Base-by-base conservation (phyloP, 805 yeast species). In the Lipomyces sp. region DNA sequence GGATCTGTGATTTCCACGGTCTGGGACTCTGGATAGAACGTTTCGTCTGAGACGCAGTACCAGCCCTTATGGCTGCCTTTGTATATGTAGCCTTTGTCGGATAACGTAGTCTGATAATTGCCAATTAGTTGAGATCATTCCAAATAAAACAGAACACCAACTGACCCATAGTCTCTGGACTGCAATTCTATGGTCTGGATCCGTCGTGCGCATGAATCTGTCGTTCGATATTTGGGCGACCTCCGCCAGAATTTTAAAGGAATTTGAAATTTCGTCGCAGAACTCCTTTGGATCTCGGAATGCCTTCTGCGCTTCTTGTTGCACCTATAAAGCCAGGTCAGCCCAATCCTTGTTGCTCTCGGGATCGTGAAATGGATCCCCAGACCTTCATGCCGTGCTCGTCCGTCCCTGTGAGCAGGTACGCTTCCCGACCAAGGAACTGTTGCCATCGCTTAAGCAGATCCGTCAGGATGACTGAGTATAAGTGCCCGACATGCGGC, bases 11-110 rank as follows among this genome's bases (percentile, higher is more conserved):
- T 61, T 10, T 68, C 70, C 47, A 74, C 77, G 23, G 87, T 80
- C 65, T 89, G 95, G 2, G 79, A 68, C 55, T 83, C 95, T 0
- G 98, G 86, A 62, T 87, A 91, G 63, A 93, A 93, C 1, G 96
- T 84, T 68, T 93, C 98, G 64, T 93, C 98, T 43, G 95, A 84
- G 5, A 91, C 73, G 5, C 95, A 86, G 65, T 93, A 93, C 98
- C 98, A 93, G 1, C 98, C 98, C 43, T 78, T 68, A 65, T 93
- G 98, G 28, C 76, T 71, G 6, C 95, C 96, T 64, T 83, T 78
- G 65, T 88, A 88, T 1, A 93, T 85, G 58, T 70, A 78, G 0
- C 86, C 91, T 39, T 76, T 79, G 0, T 75, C 69, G 39, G 67
- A 52, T 55, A 93, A 77, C 1, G 70, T 55, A 1, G 73, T 66